Evolutionary conservation across 257 asterid species (phyloP).

Genomic region (Primulina huaijiensis): DNA sequence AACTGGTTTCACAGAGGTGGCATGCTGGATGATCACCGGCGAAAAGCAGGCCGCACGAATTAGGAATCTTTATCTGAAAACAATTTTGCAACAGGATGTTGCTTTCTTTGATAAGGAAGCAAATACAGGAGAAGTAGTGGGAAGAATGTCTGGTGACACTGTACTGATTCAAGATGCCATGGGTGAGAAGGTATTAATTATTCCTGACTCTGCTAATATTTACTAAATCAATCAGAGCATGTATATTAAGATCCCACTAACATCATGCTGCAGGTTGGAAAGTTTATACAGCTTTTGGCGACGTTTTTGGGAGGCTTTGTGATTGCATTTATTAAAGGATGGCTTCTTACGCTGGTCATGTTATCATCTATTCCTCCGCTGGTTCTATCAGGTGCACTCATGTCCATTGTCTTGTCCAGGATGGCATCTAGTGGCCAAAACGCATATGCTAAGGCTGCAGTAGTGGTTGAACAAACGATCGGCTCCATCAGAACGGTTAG

Average conservation of each 20-base stretch:
- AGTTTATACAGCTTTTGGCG: conserved; percentile 53
- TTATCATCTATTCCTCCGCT: conserved; percentile 52
- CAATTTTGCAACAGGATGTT: conserved; percentile 73
- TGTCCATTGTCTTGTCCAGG: conserved; percentile 41
- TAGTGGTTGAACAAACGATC: conserved; percentile 57
- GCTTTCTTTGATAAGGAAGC: conserved; percentile 79
- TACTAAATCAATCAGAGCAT: not conserved
- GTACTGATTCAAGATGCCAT: conserved; percentile 77
- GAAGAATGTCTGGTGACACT: conserved; percentile 73
- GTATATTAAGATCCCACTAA: not conserved
- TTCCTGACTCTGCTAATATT: not conserved
- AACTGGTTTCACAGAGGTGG: conserved; percentile 45
- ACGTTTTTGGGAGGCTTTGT: conserved; percentile 64
- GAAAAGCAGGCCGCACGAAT: conserved; percentile 80
- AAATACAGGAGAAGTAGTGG: conserved; percentile 61
- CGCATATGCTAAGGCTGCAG: conserved; percentile 64
- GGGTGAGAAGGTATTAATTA: conserved; percentile 58
- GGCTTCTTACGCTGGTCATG: conserved; percentile 74
- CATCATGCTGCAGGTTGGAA: conserved; percentile 50
- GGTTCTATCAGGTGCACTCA: conserved; percentile 45
- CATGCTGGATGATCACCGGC: conserved; percentile 80
- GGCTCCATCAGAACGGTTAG: conserved; percentile 72
- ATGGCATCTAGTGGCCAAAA: conserved; percentile 50
- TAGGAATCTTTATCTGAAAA: conserved; percentile 50
- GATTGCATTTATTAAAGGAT: conserved; percentile 57